A percentile compares a stretch with the other conserved stretches of the same genome.
Evolutionary conservation across 495 filamentous ascomycete genomes (phyloP).

Genomic region (Zalerion maritima): DNA sequence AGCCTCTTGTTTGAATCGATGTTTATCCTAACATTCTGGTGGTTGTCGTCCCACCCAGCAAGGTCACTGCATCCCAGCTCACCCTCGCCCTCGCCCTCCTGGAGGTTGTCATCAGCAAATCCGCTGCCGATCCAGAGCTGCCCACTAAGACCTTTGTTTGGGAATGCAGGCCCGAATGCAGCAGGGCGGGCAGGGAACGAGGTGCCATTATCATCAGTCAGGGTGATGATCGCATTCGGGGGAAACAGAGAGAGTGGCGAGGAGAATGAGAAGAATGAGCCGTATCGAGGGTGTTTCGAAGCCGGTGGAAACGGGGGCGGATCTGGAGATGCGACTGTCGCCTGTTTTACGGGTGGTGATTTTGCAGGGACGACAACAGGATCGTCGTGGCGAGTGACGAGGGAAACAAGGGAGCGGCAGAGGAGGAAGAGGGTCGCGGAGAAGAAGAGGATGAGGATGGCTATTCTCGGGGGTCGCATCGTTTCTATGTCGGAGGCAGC

Average conservation of each 20-base stretch:
- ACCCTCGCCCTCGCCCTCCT: slow-evolving; percentile 53
- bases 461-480: slow-evolving; percentile 33
- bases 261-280: slow-evolving; percentile 32
- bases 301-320: slow-evolving; percentile 4
- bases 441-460: slow-evolving; percentile 30
- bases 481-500: slow-evolving; percentile 6
- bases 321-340: slow-evolving; percentile 20
- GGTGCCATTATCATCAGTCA: slow-evolving; percentile 95
- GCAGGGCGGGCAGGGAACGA: slow-evolving; percentile 89
- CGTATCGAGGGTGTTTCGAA: neutral
- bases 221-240: slow-evolving; percentile 83
- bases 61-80: slow-evolving; percentile 97
- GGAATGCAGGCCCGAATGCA: slow-evolving; percentile 76
- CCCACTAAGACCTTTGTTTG: slow-evolving; percentile 60
- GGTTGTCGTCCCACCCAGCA: slow-evolving; percentile 67
- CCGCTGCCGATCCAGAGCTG: slow-evolving; percentile 84
- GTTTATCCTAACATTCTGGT: slow-evolving; percentile 16
- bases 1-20: slow-evolving; percentile 11
- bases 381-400: slow-evolving; percentile 12
- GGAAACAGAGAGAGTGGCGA: slow-evolving; percentile 67
- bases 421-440: slow-evolving; percentile 32
- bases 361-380: slow-evolving; percentile 11
- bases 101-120: slow-evolving; percentile 59
- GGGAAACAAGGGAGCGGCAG: slow-evolving; percentile 25
- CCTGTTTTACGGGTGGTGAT: too few species aligned